Percentiles rank a stretch among this genome's conserved stretches.
These are phyloP conservation scores for Neofusicoccum parvum DNA, from an alignment of 2,329 filamentous ascomycete genomes.

Conservation along the genomic window DNA sequence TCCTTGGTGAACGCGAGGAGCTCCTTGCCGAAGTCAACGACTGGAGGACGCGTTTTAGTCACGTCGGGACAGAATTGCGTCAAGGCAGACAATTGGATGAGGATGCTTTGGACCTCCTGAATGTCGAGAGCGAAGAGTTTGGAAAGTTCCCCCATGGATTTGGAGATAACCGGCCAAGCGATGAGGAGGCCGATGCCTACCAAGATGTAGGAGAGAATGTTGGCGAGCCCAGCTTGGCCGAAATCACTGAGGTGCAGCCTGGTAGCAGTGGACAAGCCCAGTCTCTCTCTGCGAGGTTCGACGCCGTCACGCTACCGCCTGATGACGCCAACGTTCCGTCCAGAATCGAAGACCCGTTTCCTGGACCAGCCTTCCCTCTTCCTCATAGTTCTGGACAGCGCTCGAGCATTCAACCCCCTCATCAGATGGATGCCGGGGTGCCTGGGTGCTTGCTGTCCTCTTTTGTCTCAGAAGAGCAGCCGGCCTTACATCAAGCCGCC, in stretches of 20 bases:
- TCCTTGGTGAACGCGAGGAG: slow-evolving; percentile 27
- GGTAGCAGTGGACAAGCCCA: neutral
- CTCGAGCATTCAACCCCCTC: neutral
- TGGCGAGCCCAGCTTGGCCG: neutral
- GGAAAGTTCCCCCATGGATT: slow-evolving; percentile 28
- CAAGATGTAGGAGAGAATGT: neutral
- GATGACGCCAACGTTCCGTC: neutral
- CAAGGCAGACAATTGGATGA: slow-evolving; percentile 21
- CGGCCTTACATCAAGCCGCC: neutral
- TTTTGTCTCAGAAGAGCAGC: neutral
- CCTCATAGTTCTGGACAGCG: neutral
- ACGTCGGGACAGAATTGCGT: neutral
- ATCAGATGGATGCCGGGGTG: neutral
- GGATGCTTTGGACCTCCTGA: slow-evolving; percentile 17
- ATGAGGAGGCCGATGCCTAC: slow-evolving; percentile 14
- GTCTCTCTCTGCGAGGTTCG: neutral
- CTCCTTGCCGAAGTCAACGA: slow-evolving; percentile 26
- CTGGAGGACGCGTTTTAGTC: slow-evolving; percentile 23
- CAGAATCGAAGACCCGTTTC: neutral
- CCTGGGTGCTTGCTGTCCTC: neutral
- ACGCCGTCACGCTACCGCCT: neutral
- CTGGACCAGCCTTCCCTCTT: neutral
- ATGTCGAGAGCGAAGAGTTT: slow-evolving; percentile 25
- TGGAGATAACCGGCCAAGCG: slow-evolving; percentile 25
- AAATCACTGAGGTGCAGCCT: neutral